phyloP scores from a whole-genome alignment of 306 rosid genomes.

The Datisca glomerata region DNA sequence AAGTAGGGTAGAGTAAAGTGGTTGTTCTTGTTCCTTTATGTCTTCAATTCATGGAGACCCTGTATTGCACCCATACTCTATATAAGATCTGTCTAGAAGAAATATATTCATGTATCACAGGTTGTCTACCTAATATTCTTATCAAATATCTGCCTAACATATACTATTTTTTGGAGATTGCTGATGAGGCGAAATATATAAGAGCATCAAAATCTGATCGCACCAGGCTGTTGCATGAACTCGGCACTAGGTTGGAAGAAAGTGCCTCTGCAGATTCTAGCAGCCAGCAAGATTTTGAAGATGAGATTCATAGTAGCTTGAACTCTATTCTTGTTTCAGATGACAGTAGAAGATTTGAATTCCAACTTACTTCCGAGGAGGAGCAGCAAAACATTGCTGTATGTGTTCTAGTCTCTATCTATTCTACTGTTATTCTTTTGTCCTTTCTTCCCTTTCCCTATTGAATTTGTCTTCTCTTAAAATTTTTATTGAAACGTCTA shows the following conservation, averaged over 20 bases:
- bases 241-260: slow-evolving; percentile 58
- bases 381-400: slow-evolving; percentile 87
- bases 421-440: slow-evolving; percentile 1
- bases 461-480: slow-evolving; percentile 1
- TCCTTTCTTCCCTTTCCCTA: slow-evolving; percentile 10
- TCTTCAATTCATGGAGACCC: no score
- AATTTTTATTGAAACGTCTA: slow-evolving; percentile 8
- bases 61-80: no score
- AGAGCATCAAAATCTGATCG: slow-evolving; percentile 56
- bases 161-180: slow-evolving; percentile 39
- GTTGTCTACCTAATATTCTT: no score
- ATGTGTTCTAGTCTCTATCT: slow-evolving; percentile 23
- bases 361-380: slow-evolving; percentile 77
- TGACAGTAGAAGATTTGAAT: slow-evolving; percentile 74
- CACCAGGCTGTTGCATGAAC: slow-evolving; percentile 62
- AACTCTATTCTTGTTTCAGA: slow-evolving; percentile 57
- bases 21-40: no score
- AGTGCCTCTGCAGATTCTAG: slow-evolving; percentile 43
- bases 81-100: no score
- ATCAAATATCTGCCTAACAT: slow-evolving; percentile 7
- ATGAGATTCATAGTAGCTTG: slow-evolving; percentile 60
- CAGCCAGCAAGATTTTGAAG: slow-evolving; percentile 61
- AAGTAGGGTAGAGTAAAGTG: no score
- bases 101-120: no score
- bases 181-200: slow-evolving; percentile 69